Conservation (phyloP, 176 grass and related monocot genomes). For the sorghum (Sorghum bicolor) region Sorghum_bicolor_NCBIv3 NC_012872.2:47223001-47223500, state of each 20-base stretch:
- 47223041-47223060: too few relatives aligned
- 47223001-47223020: too few relatives aligned
- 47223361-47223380: background rate
- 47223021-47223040: too few relatives aligned
- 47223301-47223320: background rate
- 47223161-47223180: too few relatives aligned
- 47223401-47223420: constrained; percentile 71
- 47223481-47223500: background rate
- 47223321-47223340: background rate
- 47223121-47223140: too few relatives aligned
- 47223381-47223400: constrained; percentile 40
- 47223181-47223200: background rate
- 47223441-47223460: constrained; percentile 62
- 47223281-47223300: background rate
- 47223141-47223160: too few relatives aligned
- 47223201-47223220: background rate
- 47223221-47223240: background rate
- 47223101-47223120: too few relatives aligned
- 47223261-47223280: background rate
- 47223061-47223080: too few relatives aligned
- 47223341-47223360: background rate
- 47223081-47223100: too few relatives aligned
- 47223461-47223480: background rate
- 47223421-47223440: constrained; percentile 63
- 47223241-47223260: background rate